These are phyloP conservation scores for Paraleonurus japonicus DNA, from an alignment of 257 asterid genomes.

Conservation along the genomic window DNA sequence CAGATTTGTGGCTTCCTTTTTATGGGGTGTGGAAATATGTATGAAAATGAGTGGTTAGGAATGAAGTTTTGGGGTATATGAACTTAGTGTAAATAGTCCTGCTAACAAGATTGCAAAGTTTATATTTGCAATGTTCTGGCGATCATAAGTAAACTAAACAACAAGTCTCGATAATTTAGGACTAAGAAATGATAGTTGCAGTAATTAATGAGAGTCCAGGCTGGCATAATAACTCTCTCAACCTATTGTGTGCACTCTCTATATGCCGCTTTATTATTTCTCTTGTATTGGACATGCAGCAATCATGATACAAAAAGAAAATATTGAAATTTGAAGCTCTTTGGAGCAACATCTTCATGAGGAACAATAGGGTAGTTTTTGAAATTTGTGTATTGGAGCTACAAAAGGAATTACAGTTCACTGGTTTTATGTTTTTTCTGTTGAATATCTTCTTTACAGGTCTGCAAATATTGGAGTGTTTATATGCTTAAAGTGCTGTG, in stretches of 20 bases:
- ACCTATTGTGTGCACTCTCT: neutral
- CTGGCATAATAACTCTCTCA: neutral
- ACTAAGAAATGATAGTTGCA: neutral
- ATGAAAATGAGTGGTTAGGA: neutral
- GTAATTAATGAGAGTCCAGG: neutral
- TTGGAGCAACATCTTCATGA: neutral
- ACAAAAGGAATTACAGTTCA: neutral
- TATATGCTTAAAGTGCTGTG: slow-evolving; percentile 95
- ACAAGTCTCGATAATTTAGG: neutral
- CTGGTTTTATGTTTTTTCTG: neutral
- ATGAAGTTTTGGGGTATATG: neutral
- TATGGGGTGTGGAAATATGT: neutral
- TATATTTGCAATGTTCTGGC: neutral
- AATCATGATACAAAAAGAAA: neutral
- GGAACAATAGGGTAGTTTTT: neutral
- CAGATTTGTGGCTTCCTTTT: neutral
- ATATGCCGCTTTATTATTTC: neutral
- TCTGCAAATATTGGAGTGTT: slow-evolving; percentile 96
- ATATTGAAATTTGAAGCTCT: neutral
- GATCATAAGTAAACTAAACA: neutral
- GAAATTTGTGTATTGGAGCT: neutral
- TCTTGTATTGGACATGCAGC: neutral
- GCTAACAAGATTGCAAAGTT: neutral
- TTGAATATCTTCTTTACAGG: slow-evolving; percentile 37
- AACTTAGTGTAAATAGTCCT: neutral